Evolutionary conservation across 75 land plant genomes (phyloP).

Genomic region (Sequoia sempervirens): DNA sequence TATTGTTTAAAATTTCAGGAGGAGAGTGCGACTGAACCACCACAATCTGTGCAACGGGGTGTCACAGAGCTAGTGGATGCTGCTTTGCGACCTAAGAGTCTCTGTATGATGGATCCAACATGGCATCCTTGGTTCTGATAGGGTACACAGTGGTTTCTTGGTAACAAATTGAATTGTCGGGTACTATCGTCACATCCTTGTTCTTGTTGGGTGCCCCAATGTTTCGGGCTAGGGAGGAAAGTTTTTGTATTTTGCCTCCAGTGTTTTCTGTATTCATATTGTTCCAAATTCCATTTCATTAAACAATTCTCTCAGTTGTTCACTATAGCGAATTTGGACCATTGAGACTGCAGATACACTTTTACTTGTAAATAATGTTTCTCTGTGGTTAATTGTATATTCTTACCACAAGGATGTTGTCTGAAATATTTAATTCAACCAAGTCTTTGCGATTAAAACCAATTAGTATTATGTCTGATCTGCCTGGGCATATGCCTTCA

Average conservation of each 20-base stretch:
- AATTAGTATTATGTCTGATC: neutral
- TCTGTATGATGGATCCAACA: slow-evolving; percentile 99
- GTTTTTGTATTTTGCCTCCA: neutral
- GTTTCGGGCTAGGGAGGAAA: neutral
- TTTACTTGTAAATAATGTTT: neutral
- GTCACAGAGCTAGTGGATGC: slow-evolving; percentile 91
- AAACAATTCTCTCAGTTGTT: neutral
- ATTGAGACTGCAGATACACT: neutral
- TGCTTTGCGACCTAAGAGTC: slow-evolving; percentile 75
- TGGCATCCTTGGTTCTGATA: slow-evolving; percentile 99
- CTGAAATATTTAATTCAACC: neutral
- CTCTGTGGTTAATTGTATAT: neutral
- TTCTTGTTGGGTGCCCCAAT: neutral
- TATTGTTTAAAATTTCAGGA: slow-evolving; percentile 49
- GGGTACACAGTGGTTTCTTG: neutral
- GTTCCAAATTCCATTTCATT: neutral
- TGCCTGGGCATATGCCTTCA: neutral
- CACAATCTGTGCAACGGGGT: slow-evolving; percentile 91
- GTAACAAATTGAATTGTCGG: neutral
- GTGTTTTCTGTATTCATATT: neutral
- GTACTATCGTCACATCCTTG: neutral
- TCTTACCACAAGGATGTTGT: neutral
- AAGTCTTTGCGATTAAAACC: neutral
- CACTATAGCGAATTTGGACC: neutral
- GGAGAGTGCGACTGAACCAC: slow-evolving; percentile 77